phyloP scores from a whole-genome alignment of 441 rosid species.

The Brassica balearica region DNA sequence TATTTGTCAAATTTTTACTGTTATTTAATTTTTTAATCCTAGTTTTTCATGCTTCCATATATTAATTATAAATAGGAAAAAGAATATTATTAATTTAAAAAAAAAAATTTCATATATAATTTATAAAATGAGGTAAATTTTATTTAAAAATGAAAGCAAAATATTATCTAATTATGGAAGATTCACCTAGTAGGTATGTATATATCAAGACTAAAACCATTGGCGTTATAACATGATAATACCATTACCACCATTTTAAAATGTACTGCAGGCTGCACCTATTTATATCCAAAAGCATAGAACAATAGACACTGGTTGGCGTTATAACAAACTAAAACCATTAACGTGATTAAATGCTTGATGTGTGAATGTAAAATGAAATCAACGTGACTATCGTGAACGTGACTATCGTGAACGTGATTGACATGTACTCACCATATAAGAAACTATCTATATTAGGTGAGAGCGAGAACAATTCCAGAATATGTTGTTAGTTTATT shows the following conservation, averaged over 20 bases:
- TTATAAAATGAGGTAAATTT: too few relatives aligned
- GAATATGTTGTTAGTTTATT: not conserved
- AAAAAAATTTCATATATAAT: too few relatives aligned
- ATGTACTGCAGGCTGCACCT: not conserved
- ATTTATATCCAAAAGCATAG: not conserved
- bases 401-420: not conserved
- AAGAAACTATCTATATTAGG: not conserved
- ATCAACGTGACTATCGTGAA: not conserved
- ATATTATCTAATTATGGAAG: too few relatives aligned
- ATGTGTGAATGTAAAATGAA: not conserved
- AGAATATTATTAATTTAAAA: too few relatives aligned
- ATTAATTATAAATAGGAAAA: too few relatives aligned
- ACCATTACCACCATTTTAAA: not conserved
- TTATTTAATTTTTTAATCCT: too few relatives aligned
- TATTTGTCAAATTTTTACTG: too few relatives aligned
- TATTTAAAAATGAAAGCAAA: too few relatives aligned
- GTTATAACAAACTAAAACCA: not conserved
- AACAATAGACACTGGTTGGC: not conserved
- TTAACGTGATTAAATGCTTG: not conserved
- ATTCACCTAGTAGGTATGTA: too few relatives aligned
- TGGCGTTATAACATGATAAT: too few relatives aligned
- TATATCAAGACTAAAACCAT: too few relatives aligned
- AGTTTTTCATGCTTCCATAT: too few relatives aligned
- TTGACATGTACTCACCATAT: not conserved
- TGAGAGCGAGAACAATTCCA: not conserved